Conservation (phyloP, 768 basidiomycete species). For the Tephrocybe rancida region DNA sequence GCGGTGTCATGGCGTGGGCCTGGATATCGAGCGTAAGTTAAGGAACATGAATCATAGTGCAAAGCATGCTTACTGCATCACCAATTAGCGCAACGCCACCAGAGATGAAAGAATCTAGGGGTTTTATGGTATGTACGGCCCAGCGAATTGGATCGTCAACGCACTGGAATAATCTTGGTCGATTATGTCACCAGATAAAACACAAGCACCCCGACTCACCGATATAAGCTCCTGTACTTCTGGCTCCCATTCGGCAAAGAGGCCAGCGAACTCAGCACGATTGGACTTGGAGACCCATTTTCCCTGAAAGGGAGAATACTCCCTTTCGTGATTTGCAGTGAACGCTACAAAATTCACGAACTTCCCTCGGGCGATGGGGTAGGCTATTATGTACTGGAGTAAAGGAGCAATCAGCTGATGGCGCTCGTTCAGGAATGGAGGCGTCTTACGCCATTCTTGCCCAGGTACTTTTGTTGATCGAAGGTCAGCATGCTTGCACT, state of each 20-base stretch:
- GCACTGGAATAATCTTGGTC: slow-evolving; percentile 37
- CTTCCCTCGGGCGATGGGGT: slow-evolving; percentile 60
- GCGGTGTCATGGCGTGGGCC: slow-evolving; percentile 58
- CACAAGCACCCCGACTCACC: slow-evolving; percentile 36
- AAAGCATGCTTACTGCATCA: slow-evolving; percentile 43
- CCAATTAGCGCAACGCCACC: slow-evolving; percentile 51
- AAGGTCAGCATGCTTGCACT: not conserved
- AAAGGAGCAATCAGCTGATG: not conserved
- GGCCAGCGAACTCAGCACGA: slow-evolving; percentile 42
- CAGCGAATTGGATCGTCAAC: slow-evolving; percentile 55
- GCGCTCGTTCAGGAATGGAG: not conserved
- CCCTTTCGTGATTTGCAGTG: slow-evolving; percentile 48
- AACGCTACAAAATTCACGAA: slow-evolving; percentile 68
- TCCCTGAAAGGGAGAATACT: slow-evolving; percentile 49
- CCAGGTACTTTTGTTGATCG: slow-evolving; percentile 51
- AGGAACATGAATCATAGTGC: not conserved
- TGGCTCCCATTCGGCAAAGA: slow-evolving; percentile 58
- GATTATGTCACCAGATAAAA: not conserved
- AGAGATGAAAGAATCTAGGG: slow-evolving; percentile 52
- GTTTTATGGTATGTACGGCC: slow-evolving; percentile 62
- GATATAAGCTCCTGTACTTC: slow-evolving; percentile 59
- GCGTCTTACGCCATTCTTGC: slow-evolving; percentile 44
- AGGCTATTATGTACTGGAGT: slow-evolving; percentile 58
- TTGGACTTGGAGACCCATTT: slow-evolving; percentile 54
- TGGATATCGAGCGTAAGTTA: slow-evolving; percentile 13